These are phyloP conservation scores for Coelastrella sp. DNA, from an alignment of 139 green algal species.

Conservation along the genomic window DNA sequence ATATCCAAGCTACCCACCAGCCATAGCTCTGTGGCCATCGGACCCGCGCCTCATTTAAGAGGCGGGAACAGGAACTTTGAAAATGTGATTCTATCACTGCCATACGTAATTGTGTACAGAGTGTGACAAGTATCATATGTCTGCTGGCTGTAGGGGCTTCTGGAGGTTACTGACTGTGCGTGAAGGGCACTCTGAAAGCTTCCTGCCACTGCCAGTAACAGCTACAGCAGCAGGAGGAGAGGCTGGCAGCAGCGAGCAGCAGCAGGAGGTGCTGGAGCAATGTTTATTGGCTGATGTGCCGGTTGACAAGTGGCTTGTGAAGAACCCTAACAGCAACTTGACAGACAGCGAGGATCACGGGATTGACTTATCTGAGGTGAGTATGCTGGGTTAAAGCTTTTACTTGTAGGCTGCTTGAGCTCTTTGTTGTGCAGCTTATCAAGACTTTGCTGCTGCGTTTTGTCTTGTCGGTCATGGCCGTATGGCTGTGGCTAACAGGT, in stretches of 20 bases:
- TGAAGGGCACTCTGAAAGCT: slow-evolving; percentile 51
- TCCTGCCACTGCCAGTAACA: slow-evolving; percentile 55
- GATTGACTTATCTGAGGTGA: not conserved
- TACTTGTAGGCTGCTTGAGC: too few relatives aligned
- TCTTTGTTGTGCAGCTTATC: too few relatives aligned
- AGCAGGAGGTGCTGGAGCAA: slow-evolving; percentile 9
- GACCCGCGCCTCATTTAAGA: too few relatives aligned
- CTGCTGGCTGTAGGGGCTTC: slow-evolving; percentile 43
- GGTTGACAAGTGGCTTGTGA: slow-evolving; percentile 22
- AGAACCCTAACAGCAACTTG: not conserved
- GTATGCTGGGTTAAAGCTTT: not conserved
- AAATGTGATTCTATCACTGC: too few relatives aligned
- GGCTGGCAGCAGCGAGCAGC: not conserved
- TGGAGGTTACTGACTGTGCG: slow-evolving; percentile 63
- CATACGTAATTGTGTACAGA: too few relatives aligned
- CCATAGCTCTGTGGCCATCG: too few relatives aligned
- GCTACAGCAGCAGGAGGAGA: slow-evolving; percentile 39
- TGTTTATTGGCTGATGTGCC: slow-evolving; percentile 23
- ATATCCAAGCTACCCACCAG: too few relatives aligned
- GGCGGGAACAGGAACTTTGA: too few relatives aligned
- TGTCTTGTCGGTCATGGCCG: too few relatives aligned
- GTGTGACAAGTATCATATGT: too few relatives aligned
- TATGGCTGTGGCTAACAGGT: too few relatives aligned
- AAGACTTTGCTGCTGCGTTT: too few relatives aligned
- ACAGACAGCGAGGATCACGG: not conserved